Evolutionary conservation across 1,139 yeast genomes (phyloP).

Genomic region (Tardiomyces digboiensis): DNA sequence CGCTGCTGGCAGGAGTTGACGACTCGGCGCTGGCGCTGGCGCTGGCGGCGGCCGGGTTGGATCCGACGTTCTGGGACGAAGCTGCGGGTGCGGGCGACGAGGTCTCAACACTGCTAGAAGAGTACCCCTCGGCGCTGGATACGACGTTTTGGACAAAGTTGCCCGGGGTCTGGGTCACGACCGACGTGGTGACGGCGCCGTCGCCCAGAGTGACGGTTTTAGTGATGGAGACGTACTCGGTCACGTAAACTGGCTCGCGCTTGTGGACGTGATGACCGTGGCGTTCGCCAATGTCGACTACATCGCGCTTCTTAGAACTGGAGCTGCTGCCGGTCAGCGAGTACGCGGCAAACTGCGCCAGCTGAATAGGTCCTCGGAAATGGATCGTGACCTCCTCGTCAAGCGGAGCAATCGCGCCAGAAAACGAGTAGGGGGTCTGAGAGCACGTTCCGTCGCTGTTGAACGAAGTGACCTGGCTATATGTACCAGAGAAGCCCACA

Average conservation of each 20-base stretch:
- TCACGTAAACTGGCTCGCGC: conserved; percentile 40
- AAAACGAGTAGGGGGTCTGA: conserved; percentile 41
- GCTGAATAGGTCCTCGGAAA: conserved; percentile 84
- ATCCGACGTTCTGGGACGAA: conserved; percentile 6
- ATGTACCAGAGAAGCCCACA: conserved; percentile 75
- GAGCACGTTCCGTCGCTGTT: conserved; percentile 53
- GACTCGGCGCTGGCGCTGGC: conserved; percentile 10
- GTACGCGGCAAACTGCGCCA: conserved; percentile 74
- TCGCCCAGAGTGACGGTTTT: conserved; percentile 42
- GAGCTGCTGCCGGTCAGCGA: conserved; percentile 34
- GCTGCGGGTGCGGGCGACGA: conserved; percentile 7
- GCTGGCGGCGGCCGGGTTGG: conserved; percentile 7
- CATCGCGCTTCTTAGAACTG: conserved; percentile 30
- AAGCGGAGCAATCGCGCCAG: conserved; percentile 74
- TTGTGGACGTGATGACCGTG: conserved; percentile 48
- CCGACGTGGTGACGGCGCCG: conserved; percentile 14
- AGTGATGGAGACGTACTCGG: conserved; percentile 50
- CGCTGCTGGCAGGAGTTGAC: conserved; percentile 9
- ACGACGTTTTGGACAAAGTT: conserved; percentile 2
- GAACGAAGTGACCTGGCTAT: conserved; percentile 61
- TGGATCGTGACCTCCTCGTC: conserved; percentile 88
- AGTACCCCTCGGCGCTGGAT: background rate
- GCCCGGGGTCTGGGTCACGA: conserved; percentile 29
- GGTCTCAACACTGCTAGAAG: background rate
- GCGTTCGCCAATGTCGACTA: conserved; percentile 25